A percentile compares a stretch with the other conserved stretches of the same genome.
phyloP scores from a whole-genome alignment of 306 rosid genomes.

The Prunus mongolica region DNA sequence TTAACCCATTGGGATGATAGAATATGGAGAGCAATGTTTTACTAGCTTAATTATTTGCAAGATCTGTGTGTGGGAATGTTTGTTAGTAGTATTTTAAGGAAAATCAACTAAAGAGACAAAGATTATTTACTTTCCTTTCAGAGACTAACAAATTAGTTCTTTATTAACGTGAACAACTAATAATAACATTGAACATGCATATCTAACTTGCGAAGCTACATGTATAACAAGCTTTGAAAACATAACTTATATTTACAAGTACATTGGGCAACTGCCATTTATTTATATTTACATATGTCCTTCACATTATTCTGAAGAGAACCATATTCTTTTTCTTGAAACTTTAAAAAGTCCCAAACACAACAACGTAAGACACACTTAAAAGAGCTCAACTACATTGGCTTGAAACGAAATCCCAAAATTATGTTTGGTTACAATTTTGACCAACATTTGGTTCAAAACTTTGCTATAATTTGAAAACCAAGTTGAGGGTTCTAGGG shows the following conservation, averaged over 20 bases:
- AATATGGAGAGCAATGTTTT: background rate
- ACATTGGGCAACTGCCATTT: background rate
- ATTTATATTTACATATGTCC: background rate
- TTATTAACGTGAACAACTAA: background rate
- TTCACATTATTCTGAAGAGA: background rate
- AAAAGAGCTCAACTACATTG: background rate
- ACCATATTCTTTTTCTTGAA: background rate
- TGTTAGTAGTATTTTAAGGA: background rate
- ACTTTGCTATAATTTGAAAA: background rate
- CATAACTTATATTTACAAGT: background rate
- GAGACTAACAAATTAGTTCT: background rate
- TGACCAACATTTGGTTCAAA: conserved; percentile 1
- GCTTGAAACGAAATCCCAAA: conserved; percentile 3
- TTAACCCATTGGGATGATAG: background rate
- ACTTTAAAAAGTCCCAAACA: background rate
- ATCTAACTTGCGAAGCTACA: no score
- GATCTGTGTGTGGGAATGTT: background rate
- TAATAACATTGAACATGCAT: background rate
- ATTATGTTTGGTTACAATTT: conserved; percentile 1
- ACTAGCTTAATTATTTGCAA: background rate
- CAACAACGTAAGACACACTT: background rate
- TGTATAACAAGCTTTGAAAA: background rate
- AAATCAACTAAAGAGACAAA: background rate
- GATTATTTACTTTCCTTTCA: background rate
- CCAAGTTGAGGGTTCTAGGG: background rate